Evolutionary conservation across 2,329 filamentous ascomycete species (phyloP), one percentile per base, ranked within the genome.

Genomic region (Ascochyta pisi): DNA sequence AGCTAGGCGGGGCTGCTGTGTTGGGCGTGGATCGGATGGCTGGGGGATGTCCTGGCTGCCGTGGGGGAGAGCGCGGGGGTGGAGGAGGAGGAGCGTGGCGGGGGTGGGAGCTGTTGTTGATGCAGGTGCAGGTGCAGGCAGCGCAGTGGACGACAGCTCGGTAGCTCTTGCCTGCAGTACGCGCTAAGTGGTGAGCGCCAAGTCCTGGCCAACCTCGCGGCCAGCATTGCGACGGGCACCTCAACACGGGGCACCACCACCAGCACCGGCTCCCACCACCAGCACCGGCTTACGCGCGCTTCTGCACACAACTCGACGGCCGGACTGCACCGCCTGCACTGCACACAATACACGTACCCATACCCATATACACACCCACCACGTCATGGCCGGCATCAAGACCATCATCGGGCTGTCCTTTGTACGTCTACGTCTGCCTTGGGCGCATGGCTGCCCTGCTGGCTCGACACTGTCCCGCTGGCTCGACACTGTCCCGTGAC

Each of bases 321-420:
- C 29, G 29, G 29, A 31, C 29, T 5, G 9, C 5, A 10, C 5
- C 29, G 10, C 29, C 29, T 4, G 10, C 3, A 4, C 12, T 13
- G 12, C 29, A 5, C 12, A 6, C 7, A 3, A 29, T 29, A 29
- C 27, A 31, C 24, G n/a, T 19, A 19, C 35, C 19, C 31, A 41
- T 24, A 26, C 29, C 6, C 23, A 26, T 26, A 29, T 9, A 23
- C 37, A 29, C 27, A 15, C 37, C 50, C 6, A 9, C 24, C 22
- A 23, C 61, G 65, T 81, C 81, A 86, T 91, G 82, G 92, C 95
- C 69, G 95, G 95, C 76, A 88, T 99, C 73, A 98, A 97, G 82
- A 99, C 95, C 67, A 99, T 99, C 80, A 99, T 99, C 78, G 92
- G 91, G 64, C 90, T 99, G 68, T 98, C 95, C 75, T 99, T 99